phyloP scores from a whole-genome alignment of 345 rosid species.

The Eucalyptus fibrosa region DNA sequence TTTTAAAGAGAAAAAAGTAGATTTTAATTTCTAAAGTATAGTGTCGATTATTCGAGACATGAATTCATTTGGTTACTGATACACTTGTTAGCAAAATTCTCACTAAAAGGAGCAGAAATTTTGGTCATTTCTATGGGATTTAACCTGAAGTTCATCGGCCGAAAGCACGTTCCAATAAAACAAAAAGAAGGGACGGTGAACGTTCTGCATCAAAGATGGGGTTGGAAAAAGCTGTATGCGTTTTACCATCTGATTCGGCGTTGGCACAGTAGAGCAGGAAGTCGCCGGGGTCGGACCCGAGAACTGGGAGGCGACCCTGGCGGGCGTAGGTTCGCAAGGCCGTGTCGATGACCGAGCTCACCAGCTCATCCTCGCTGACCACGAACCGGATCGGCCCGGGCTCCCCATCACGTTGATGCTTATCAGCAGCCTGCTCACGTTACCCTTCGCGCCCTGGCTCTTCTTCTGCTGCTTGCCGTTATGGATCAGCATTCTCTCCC shows the following conservation, averaged over 20 bases:
- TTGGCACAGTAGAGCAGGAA: constrained; percentile 69
- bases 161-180: neutral
- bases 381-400: constrained; percentile 89
- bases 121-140: neutral
- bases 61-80: neutral
- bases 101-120: neutral
- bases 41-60: neutral
- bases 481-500: constrained; percentile 47
- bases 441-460: constrained; percentile 18
- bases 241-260: constrained; percentile 25
- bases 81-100: neutral
- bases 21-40: neutral
- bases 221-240: neutral
- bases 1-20: neutral
- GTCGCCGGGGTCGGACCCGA: constrained; percentile 63
- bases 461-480: constrained; percentile 61
- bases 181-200: neutral
- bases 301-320: constrained; percentile 84
- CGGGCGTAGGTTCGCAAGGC: constrained; percentile 82
- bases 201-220: neutral
- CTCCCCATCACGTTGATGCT: constrained; percentile 84
- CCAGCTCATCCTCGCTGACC: constrained; percentile 66
- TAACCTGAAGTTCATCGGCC: neutral
- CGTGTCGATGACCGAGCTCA: constrained; percentile 62
- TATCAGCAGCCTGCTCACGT: constrained; percentile 42